Base-by-base conservation (phyloP, 495 filamentous ascomycete species). In the Talaromyces adpressus region DNA sequence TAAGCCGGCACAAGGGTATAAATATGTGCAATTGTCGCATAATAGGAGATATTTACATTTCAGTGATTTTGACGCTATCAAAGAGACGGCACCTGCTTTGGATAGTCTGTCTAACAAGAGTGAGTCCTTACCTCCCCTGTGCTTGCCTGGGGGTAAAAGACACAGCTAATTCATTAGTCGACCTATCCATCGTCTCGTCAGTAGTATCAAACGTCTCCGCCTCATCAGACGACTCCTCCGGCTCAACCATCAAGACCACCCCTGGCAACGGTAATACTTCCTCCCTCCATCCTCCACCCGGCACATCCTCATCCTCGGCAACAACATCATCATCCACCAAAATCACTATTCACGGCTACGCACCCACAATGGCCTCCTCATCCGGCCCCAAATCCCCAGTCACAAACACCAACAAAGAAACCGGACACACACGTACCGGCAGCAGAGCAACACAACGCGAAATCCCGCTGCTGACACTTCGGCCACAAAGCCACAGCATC, bases 41-140 rank as follows among this genome's bases (percentile, higher is more conserved):
- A 98, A 99, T 67, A 82, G 93, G 60, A 85, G 92, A 45, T 92
- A 88, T 73, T 81, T 99, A 2, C 93, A 99, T 75, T 97, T 93
- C 71, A 87, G 87, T n/a, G 88, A 94, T 70, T 99, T 96, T 69
- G 84, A 89, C 14, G 73, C 77, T 52, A 84, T 87, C 70, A 80
- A 81, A 8, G 75, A 80, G 3, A 75, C 83, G 29, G 83, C 90
- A 39, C 93, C 93, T 1, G 83, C 82, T 14, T 77, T 98, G 18
- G 91, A 93, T 63, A 73, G 79, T 32, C 79, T 99, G 12, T 79
- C 79, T 8, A 88, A 93, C 54, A 97, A 93, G 74, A 86, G 85
- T 87, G 64, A 77, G 82, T 25, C 18, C 39, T 32, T 47, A 1
- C 18, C 27, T 30, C 39, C 49, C n/a, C 23, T 58, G 3, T 20